Conservation (phyloP, 441 rosid species). For the Codiaeum variegatum region DNA sequence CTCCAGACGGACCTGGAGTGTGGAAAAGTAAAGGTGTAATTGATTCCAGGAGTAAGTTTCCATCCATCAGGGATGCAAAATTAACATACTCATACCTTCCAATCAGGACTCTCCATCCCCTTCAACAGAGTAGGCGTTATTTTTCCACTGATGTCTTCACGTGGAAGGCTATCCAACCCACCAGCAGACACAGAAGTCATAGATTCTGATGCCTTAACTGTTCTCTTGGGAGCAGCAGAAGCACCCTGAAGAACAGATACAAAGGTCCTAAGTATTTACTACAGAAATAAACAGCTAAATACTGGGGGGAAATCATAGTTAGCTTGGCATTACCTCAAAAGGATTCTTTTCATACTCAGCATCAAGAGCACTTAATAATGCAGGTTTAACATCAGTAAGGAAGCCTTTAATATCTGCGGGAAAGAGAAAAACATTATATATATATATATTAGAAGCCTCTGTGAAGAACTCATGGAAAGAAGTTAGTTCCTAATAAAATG, state of each 20-base stretch:
- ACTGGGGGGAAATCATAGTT: not conserved
- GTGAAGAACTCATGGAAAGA: slow-evolving; percentile 13
- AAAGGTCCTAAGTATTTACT: not conserved
- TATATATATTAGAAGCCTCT: slow-evolving; percentile 19
- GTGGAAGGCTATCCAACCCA: slow-evolving; percentile 87
- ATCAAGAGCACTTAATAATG: slow-evolving; percentile 94
- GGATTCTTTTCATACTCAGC: slow-evolving; percentile 94
- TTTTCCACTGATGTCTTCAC: slow-evolving; percentile 98
- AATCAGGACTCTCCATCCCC: slow-evolving; percentile 95
- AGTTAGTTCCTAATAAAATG: slow-evolving; percentile 12
- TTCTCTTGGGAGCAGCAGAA: slow-evolving; percentile 72
- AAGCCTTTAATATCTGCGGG: slow-evolving; percentile 86
- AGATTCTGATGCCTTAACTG: slow-evolving; percentile 59
- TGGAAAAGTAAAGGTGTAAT: slow-evolving; percentile 15
- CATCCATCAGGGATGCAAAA: not conserved
- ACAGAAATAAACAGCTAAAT: slow-evolving; percentile 10
- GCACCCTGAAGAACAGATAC: slow-evolving; percentile 58
- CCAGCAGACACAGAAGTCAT: slow-evolving; percentile 50
- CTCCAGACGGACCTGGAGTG: slow-evolving; percentile 80
- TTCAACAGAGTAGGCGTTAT: slow-evolving; percentile 77
- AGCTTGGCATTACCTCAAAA: slow-evolving; percentile 62
- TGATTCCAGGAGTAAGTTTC: not conserved
- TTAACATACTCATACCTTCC: slow-evolving; percentile 65
- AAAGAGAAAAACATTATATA: slow-evolving; percentile 6
- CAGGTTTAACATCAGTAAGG: slow-evolving; percentile 96